Percentiles rank a stretch among this genome's conserved stretches.
These are phyloP conservation scores for Haplosporangium sp. DNA, from an alignment of 371 early-diverging fungal species.

Conservation along the genomic window DNA sequence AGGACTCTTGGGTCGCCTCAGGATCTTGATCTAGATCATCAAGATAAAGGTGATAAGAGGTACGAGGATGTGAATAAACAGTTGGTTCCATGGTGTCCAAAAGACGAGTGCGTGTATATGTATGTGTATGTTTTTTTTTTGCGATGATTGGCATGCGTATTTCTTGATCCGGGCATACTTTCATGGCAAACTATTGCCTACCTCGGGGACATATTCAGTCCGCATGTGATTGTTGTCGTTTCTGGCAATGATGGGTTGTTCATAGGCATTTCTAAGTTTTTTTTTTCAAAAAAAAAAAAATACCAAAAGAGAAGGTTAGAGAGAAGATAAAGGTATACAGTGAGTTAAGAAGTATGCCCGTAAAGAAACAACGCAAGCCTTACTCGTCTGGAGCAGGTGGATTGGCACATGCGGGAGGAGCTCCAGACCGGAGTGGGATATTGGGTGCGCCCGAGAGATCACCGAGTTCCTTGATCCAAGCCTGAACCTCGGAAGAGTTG, in stretches of 20 bases:
- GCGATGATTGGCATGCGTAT: neutral
- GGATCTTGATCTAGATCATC: constrained; percentile 31
- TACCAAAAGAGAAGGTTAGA: too few species aligned
- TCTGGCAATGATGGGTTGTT: constrained; percentile 36
- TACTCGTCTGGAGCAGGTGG: too few species aligned
- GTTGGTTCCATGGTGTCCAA: neutral
- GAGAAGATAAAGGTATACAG: too few species aligned
- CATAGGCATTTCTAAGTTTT: constrained; percentile 28
- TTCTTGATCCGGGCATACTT: neutral
- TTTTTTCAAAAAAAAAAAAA: too few species aligned
- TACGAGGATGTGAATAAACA: too few species aligned
- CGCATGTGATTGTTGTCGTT: constrained; percentile 22
- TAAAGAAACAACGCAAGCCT: too few species aligned
- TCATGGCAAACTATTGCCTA: neutral
- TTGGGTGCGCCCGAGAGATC: constrained; percentile 26
- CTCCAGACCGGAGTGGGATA: constrained; percentile 12
- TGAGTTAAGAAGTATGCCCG: too few species aligned
- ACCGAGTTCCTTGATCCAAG: constrained; percentile 25
- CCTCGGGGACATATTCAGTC: constrained; percentile 51
- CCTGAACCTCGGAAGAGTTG: constrained; percentile 23
- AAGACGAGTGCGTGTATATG: neutral
- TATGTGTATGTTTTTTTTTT: neutral
- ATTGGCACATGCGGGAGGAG: too few species aligned
- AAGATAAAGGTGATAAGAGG: too few species aligned
- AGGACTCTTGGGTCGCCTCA: constrained; percentile 44